A percentile compares a stretch with the other conserved stretches of the same genome.
Evolutionary conservation across 2,329 filamentous ascomycete species (phyloP).

Genomic region (Verruconis gallopava): DNA sequence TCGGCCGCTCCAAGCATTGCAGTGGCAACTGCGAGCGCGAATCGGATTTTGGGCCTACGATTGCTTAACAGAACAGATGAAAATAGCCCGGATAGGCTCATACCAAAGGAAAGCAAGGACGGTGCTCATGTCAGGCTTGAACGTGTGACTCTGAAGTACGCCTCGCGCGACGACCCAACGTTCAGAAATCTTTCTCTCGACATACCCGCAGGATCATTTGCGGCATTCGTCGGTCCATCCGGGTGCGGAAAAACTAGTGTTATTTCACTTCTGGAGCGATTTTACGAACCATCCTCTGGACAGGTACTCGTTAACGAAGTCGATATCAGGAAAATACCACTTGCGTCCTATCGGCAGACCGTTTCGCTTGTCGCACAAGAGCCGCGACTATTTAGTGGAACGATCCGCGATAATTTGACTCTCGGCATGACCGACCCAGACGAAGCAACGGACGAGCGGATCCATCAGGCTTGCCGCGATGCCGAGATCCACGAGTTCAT

Average conservation of each 20-base stretch:
- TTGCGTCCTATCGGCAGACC: slow-evolving; percentile 26
- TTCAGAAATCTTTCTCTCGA: background rate
- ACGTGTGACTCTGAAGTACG: slow-evolving; percentile 15
- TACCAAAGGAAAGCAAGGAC: slow-evolving; percentile 9
- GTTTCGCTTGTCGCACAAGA: slow-evolving; percentile 35
- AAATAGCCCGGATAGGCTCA: slow-evolving; percentile 4
- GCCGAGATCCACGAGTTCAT: slow-evolving; percentile 29
- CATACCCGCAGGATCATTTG: slow-evolving; percentile 49
- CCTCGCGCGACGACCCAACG: slow-evolving; percentile 6
- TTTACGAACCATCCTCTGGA: slow-evolving; percentile 58
- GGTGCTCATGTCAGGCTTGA: slow-evolving; percentile 14
- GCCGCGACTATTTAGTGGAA: slow-evolving; percentile 32
- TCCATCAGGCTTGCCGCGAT: slow-evolving; percentile 21
- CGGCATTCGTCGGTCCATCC: slow-evolving; percentile 55
- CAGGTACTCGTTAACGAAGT: slow-evolving; percentile 42
- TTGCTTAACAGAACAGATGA: slow-evolving; percentile 9
- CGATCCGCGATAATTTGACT: slow-evolving; percentile 27
- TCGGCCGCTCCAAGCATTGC: slow-evolving; percentile 32
- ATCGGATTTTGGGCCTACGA: slow-evolving; percentile 25
- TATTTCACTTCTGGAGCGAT: slow-evolving; percentile 44
- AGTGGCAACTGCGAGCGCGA: slow-evolving; percentile 23
- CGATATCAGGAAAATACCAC: slow-evolving; percentile 24
- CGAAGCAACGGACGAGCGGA: slow-evolving; percentile 17
- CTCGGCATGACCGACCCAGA: slow-evolving; percentile 31
- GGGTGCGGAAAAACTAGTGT: slow-evolving; percentile 66